Evolutionary conservation across 352 stramenopile species (phyloP), one percentile per base, ranked within the genome.

Genomic region (Phytophthora tentaculata): DNA sequence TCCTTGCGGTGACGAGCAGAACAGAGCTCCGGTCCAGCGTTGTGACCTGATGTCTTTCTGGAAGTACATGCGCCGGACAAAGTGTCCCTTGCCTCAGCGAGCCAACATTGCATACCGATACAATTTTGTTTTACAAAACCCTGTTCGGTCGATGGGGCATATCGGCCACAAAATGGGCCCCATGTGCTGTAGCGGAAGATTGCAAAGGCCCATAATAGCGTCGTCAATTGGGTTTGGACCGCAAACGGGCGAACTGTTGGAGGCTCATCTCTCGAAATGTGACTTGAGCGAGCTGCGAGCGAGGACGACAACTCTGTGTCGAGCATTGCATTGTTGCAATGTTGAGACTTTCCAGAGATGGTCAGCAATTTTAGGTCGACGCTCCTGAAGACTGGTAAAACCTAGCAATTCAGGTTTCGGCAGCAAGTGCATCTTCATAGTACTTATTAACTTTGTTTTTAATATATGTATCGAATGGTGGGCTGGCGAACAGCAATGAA

Each of bases 171-270:
- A 64, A 55, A 24, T 26, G 37, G 26, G 32, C 28, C 35, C 53
- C 66, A 74, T 7, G 24, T 74, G 66, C 60, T 69, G 60, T 56
- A 35, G 55, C 41, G 23, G 60, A 66, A 74, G 54, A 61, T 64
- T 56, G 35, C 35, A 43, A 43, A 43, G 35, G 35, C 50, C 52
- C 57, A 68, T 35, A 26, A 45, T 41, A 13, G 44, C 49, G 49
- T 55, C 39, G 48, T 22, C 32, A 43, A 60, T 73, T 44, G 28
- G 39, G 28, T 26, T 47, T 56, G 48, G 39, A 45, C 52, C 24
- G 41, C 41, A 64, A 49, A 51, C 7, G 49, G 35, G 41, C 10
- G 32, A 58, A 65, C 50, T 63, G 64, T 57, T 62, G 56, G 51
- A 32, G 28, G 32, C 52, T 48, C 14, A 60, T 60, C 37, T 45